phyloP scores from a whole-genome alignment of 306 rosid species.

The Castanea mollissima region DNA sequence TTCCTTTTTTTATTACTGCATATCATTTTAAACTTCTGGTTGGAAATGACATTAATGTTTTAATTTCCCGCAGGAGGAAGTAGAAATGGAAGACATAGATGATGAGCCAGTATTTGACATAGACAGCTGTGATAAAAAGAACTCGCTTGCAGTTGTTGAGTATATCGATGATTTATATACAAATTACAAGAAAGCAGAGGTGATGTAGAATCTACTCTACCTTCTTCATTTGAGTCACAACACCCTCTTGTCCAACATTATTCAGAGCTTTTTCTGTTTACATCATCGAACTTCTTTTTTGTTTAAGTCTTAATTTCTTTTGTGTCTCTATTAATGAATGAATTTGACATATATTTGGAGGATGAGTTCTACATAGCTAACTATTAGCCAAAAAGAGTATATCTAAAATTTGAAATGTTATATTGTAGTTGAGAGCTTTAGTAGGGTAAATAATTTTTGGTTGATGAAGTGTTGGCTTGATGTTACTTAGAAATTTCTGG shows the following conservation, averaged over 20 bases:
- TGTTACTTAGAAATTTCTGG: background rate
- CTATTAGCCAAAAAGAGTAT: background rate
- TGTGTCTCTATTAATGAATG: background rate
- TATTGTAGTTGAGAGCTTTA: background rate
- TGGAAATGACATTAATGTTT: background rate
- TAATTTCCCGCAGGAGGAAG: conserved; percentile 36
- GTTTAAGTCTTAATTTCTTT: background rate
- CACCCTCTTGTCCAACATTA: no score
- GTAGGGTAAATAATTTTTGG: background rate
- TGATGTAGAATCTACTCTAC: background rate
- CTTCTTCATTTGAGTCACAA: background rate
- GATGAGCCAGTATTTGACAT: conserved; percentile 46
- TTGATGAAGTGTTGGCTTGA: background rate
- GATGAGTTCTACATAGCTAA: background rate
- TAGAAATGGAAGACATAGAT: conserved; percentile 49
- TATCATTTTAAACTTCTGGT: background rate
- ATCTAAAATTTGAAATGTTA: background rate
- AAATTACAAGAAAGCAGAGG: conserved; percentile 52
- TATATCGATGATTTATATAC: conserved; percentile 47
- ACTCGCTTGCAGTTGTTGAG: conserved; percentile 46
- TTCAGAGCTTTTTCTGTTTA: background rate
- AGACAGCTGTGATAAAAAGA: conserved; percentile 32
- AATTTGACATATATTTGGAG: background rate
- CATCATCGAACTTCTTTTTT: background rate
- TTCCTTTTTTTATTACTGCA: background rate